Evolutionary conservation across 2,329 filamentous ascomycete genomes (phyloP).

Genomic region (Colletotrichum neosansevieriae): DNA sequence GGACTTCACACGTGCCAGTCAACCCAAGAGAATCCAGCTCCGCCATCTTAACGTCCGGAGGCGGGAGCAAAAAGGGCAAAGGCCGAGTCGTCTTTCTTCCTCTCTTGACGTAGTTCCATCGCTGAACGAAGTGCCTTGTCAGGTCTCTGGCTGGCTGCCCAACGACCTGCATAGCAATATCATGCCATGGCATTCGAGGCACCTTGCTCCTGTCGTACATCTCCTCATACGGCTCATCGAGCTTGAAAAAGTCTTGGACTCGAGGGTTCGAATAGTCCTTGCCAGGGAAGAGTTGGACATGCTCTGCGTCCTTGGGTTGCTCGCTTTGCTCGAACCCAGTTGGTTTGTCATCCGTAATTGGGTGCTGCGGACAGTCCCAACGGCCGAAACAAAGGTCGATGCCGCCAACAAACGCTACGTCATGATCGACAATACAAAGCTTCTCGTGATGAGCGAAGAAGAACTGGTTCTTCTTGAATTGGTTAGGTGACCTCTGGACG

Average conservation of each 20-base stretch:
- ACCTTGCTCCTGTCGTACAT: slow-evolving; percentile 95
- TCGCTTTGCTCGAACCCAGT: slow-evolving; percentile 90
- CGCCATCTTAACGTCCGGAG: slow-evolving; percentile 87
- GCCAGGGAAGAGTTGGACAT: slow-evolving; percentile 95
- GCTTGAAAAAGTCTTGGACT: slow-evolving; percentile 92
- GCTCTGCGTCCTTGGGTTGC: slow-evolving; percentile 86
- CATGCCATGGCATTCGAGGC: slow-evolving; percentile 98
- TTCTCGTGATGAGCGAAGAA: slow-evolving; percentile 99
- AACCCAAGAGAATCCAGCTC: slow-evolving; percentile 91
- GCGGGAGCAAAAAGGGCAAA: slow-evolving; percentile 91
- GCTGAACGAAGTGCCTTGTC: slow-evolving; percentile 95
- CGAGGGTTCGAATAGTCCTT: slow-evolving; percentile 99
- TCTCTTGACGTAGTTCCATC: slow-evolving; percentile 96
- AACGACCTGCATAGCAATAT: slow-evolving; percentile 97
- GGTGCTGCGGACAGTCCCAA: slow-evolving; percentile 97
- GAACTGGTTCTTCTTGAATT: slow-evolving; percentile 98
- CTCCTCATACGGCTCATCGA: slow-evolving; percentile 96
- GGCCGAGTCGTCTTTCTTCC: slow-evolving; percentile 94
- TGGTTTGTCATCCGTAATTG: slow-evolving; percentile 90
- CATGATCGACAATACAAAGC: slow-evolving; percentile 95
- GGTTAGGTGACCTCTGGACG: slow-evolving; percentile 94
- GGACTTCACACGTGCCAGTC: slow-evolving; percentile 94
- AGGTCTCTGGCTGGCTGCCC: slow-evolving; percentile 95
- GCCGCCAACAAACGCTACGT: slow-evolving; percentile 93
- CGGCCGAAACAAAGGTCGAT: slow-evolving; percentile 97